Evolutionary conservation across 2,329 filamentous ascomycete genomes (phyloP), one percentile per base, ranked within the genome.

Genomic region (Cladobotryum protrusum): DNA sequence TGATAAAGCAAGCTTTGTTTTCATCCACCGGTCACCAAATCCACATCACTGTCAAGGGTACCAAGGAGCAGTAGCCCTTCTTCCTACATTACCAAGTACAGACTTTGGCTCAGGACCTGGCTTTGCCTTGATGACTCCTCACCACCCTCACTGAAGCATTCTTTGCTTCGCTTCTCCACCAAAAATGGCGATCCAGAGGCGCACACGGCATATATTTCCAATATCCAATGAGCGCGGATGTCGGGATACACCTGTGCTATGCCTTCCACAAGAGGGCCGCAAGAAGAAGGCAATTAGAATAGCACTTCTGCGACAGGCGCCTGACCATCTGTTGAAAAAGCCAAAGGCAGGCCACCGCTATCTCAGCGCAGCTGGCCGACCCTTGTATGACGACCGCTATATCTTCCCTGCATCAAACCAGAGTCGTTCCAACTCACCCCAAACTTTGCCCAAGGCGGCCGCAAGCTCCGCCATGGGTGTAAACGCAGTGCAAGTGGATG

Each of bases 151-250:
- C 36, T n/a, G 14, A n/a, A 39, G n/a, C 36, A 18, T 11, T 8
- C 24, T 8, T n/a, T 37, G 35, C n/a, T 18, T n/a, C 36, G 11
- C 15, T 8, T 11, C 36, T 39, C 6, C 12, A 11, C 14, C n/a
- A n/a, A 14, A 39, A 12, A 39, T 15, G 36, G 36, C 36, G 13
- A 18, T 29, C 36, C n/a, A 18, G 8, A 15, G 13, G n/a, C 36
- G 3, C 13, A 18, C 36, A 39, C 4, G 36, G 36, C 13, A n/a
- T 37, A 13, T n/a, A 15, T 49, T 55, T 44, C 52, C 56, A 29
- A 37, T 47, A 15, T 59, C 57, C 44, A 57, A 57, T 43, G 34
- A 51, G 32, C 52, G 52, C 14, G 51, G 44, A 19, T 47, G 43
- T 24, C 39, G 19, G 20, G 51, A 54, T 13, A 46, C 33, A 34